Conservation (phyloP, 129 eudicot species). For the Flaveria ramosissima region DNA sequence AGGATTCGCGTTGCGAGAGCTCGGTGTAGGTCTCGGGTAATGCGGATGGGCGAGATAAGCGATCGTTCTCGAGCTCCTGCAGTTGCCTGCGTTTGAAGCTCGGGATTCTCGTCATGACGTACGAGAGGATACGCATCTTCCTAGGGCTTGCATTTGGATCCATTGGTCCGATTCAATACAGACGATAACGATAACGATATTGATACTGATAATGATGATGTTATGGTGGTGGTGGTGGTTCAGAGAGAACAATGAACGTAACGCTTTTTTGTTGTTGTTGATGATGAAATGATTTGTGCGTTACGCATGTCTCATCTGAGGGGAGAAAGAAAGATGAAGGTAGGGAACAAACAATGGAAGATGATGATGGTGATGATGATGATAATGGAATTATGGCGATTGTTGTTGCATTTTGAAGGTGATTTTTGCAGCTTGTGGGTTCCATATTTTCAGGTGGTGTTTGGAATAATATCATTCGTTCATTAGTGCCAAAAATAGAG, state of each 20-base stretch:
- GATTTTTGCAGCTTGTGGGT: slow-evolving; percentile 21
- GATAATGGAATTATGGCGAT: slow-evolving; percentile 34
- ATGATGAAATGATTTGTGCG: slow-evolving; percentile 16
- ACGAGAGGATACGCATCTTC: slow-evolving; percentile 64
- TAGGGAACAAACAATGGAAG: slow-evolving; percentile 22
- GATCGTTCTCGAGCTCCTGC: slow-evolving; percentile 37
- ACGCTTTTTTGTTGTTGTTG: slow-evolving; percentile 9
- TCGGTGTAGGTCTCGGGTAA: slow-evolving; percentile 61
- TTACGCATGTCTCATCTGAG: slow-evolving; percentile 40
- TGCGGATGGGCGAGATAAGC: slow-evolving; percentile 18
- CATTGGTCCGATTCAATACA: slow-evolving; percentile 1
- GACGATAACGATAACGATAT: not conserved
- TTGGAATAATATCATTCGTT: slow-evolving; percentile 15
- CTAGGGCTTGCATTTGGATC: slow-evolving; percentile 49
- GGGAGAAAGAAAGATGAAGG: slow-evolving; percentile 18
- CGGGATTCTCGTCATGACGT: slow-evolving; percentile 72
- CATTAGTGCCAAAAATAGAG: not conserved
- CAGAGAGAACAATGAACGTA: slow-evolving; percentile 43
- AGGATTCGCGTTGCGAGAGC: slow-evolving; percentile 62
- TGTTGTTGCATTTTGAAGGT: slow-evolving; percentile 27
- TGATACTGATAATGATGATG: too few species aligned
- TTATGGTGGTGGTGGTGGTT: slow-evolving; percentile 2
- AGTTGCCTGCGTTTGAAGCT: slow-evolving; percentile 44
- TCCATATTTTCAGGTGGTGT: slow-evolving; percentile 26
- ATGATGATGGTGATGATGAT: not conserved